Evolutionary conservation across 352 stramenopile genomes (phyloP).

Genomic region (Blastocystis sp.): DNA sequence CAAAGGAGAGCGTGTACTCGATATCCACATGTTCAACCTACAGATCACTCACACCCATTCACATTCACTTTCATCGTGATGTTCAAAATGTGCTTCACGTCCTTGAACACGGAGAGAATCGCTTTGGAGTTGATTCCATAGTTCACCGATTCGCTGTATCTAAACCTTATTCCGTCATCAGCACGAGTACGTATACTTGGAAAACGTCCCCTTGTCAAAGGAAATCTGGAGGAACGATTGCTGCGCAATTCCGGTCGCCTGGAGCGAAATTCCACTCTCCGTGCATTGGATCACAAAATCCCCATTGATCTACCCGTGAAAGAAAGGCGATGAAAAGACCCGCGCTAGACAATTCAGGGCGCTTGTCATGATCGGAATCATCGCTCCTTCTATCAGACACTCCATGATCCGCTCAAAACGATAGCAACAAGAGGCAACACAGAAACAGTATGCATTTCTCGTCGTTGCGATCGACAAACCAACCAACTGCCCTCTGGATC

Average conservation of each 20-base stretch:
- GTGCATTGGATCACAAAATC: constrained; percentile 30
- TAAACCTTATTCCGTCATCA: neutral
- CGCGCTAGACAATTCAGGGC: constrained; percentile 47
- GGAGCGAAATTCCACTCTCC: neutral
- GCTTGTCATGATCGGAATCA: constrained; percentile 44
- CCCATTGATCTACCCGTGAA: constrained; percentile 21
- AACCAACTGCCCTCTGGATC: constrained; percentile 5
- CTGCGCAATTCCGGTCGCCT: constrained; percentile 9
- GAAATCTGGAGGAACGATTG: constrained; percentile 44
- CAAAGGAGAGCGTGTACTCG: constrained; percentile 38
- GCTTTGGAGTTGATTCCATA: constrained; percentile 53
- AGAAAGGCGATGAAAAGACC: neutral
- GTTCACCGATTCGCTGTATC: constrained; percentile 10
- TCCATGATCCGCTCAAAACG: constrained; percentile 17
- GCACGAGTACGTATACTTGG: constrained; percentile 4
- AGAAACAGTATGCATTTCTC: neutral
- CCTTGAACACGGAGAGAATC: constrained; percentile 41
- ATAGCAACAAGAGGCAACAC: neutral
- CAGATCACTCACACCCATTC: neutral
- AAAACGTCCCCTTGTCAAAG: constrained; percentile 41
- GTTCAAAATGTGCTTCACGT: constrained; percentile 30
- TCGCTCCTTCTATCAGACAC: constrained; percentile 44
- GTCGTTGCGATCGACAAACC: neutral
- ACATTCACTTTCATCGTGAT: constrained; percentile 59
- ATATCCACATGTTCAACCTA: constrained; percentile 46